Percentiles rank a stretch among this genome's conserved stretches.
Evolutionary conservation across 2,329 filamentous ascomycete species (phyloP).

Genomic region (Claviceps cyperi): DNA sequence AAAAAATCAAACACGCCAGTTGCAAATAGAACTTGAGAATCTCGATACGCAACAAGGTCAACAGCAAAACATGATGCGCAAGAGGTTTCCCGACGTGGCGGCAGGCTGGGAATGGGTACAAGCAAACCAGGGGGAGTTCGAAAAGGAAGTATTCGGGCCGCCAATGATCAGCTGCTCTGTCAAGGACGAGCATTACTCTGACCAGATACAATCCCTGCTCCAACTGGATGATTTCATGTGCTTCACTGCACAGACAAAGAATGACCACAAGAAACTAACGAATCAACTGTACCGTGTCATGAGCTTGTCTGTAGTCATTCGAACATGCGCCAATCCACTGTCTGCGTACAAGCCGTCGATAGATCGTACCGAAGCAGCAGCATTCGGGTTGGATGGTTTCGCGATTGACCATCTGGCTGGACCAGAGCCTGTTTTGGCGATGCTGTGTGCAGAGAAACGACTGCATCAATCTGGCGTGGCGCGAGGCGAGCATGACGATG

Average conservation of each 20-base stretch:
- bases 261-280: slow-evolving; percentile 63
- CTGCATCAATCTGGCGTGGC: slow-evolving; percentile 57
- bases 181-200: slow-evolving; percentile 52
- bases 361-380: slow-evolving; percentile 36
- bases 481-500: slow-evolving; percentile 46
- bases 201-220: slow-evolving; percentile 39
- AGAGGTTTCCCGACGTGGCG: slow-evolving; percentile 46
- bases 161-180: slow-evolving; percentile 68
- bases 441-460: slow-evolving; percentile 64
- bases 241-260: slow-evolving; percentile 61
- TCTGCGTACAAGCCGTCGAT: slow-evolving; percentile 41
- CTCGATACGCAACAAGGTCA: slow-evolving; percentile 65
- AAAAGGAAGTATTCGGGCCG: slow-evolving; percentile 66
- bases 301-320: slow-evolving; percentile 58
- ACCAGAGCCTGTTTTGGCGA: slow-evolving; percentile 69
- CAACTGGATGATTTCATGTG: slow-evolving; percentile 39
- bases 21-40: slow-evolving; percentile 35
- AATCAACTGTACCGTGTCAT: slow-evolving; percentile 47
- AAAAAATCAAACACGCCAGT: slow-evolving; percentile 21
- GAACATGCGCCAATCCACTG: slow-evolving; percentile 42
- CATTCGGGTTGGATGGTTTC: slow-evolving; percentile 62
- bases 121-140: slow-evolving; percentile 52
- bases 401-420: slow-evolving; percentile 67
- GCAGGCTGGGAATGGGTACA: slow-evolving; percentile 73
- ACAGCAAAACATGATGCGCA: slow-evolving; percentile 51